Base-by-base conservation (phyloP, 83 land plant genomes). In the Thuja plicata region DNA sequence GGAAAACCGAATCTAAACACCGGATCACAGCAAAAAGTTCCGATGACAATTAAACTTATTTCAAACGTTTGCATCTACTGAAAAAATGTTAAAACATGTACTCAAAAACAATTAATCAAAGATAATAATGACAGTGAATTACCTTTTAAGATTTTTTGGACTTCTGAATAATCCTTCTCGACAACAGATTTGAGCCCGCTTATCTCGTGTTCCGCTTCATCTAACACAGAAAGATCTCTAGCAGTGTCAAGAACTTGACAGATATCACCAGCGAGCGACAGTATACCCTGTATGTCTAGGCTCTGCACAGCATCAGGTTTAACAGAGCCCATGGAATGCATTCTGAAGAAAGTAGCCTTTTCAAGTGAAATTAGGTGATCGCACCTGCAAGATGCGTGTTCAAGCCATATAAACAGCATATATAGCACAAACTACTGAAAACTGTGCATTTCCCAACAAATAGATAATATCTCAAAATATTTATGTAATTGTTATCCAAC, bases 91-190 rank as follows among this genome's bases (percentile, higher is more conserved):
- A 46, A 46, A 46, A 0, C 10, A 46, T 46, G 50, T 10, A 46
- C 50, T 8, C 8, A 46, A 46, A 46, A 46, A 46, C 0, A 5
- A 46, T 8, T 0, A 46, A 46, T 8, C 0, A 46, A 46, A 46
- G 8, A 46, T 8, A 46, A 46, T 46, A 46, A 46, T 46, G 50
- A 46, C 50, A 46, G 50, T 46, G 38, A 60, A 16, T 19, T 78
- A 78, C 82, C 83, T 79, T 79, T 79, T 8, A 79, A 79, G 46
- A 40, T 7, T 8, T 24, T 79, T 79, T 79, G 83, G 43, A 79
- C 83, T 19, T 79, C 45, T 38, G 83, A 78, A 19, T 1, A 78
- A 78, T 78, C 82, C 41, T 78, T 43, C 2, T 78, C 82, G 17
- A 38, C 41, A 78, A 38, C 82, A 40, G 83, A 79, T 79, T 79